Evolutionary conservation across 345 rosid genomes (phyloP).

Genomic region (Melaleuca alternifolia): DNA sequence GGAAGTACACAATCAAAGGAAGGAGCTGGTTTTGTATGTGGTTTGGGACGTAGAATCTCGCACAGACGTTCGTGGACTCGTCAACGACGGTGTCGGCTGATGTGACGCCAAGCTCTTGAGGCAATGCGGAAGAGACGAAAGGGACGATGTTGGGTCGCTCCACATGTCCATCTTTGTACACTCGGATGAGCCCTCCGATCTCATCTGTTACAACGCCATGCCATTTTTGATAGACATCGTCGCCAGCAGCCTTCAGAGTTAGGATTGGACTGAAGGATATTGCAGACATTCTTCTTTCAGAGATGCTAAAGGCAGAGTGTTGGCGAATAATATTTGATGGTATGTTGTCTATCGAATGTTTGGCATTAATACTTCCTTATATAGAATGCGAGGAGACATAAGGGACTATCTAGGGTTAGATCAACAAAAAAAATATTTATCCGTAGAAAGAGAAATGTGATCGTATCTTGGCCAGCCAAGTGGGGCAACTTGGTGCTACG

Average conservation of each 20-base stretch:
- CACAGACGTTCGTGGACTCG: slow-evolving; percentile 45
- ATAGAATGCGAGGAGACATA: neutral
- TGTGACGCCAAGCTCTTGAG: slow-evolving; percentile 32
- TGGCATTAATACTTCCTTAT: neutral
- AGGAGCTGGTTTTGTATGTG: slow-evolving; percentile 18
- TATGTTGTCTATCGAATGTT: neutral
- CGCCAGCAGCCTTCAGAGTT: slow-evolving; percentile 9
- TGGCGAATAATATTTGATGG: neutral
- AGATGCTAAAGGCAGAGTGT: neutral
- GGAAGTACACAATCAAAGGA: slow-evolving; percentile 51
- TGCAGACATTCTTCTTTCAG: slow-evolving; percentile 23
- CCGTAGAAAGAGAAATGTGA: neutral
- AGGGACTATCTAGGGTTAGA: neutral
- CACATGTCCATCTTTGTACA: slow-evolving; percentile 57
- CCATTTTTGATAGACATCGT: slow-evolving; percentile 12
- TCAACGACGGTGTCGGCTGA: slow-evolving; percentile 39
- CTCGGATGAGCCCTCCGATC: slow-evolving; percentile 56
- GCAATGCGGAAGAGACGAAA: slow-evolving; percentile 23
- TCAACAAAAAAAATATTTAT: neutral
- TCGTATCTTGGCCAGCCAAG: neutral
- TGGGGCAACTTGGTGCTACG: neutral
- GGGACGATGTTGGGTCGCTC: slow-evolving; percentile 46
- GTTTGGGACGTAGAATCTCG: slow-evolving; percentile 51
- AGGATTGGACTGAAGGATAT: slow-evolving; percentile 13
- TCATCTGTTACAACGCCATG: slow-evolving; percentile 40